A percentile compares a stretch with the other conserved stretches of the same genome.
Evolutionary conservation across 148 eudicot genomes (phyloP).

Genomic region (Dysphania ambrosioides): DNA sequence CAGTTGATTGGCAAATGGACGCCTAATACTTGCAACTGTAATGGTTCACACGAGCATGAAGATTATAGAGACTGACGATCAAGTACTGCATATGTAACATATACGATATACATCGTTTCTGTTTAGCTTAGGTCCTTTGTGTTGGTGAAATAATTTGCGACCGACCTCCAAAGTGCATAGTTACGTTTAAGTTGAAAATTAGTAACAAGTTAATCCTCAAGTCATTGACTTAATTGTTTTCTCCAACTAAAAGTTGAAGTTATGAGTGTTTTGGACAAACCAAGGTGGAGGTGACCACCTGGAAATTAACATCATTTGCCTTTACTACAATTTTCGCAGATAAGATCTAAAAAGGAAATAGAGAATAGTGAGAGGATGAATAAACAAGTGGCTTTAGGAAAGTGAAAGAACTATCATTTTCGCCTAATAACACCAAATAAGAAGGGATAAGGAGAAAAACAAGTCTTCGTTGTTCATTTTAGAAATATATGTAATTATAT

Average conservation of each 20-base stretch:
- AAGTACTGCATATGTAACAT: too few species aligned
- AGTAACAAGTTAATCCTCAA: neutral
- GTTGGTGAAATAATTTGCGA: too few species aligned
- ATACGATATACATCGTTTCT: too few species aligned
- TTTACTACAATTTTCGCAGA: conserved; percentile 17
- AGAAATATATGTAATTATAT: neutral
- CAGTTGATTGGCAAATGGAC: too few species aligned
- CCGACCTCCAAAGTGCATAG: too few species aligned
- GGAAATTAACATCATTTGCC: conserved; percentile 14
- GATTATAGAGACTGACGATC: too few species aligned
- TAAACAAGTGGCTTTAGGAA: conserved; percentile 28
- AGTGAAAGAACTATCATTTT: conserved; percentile 34
- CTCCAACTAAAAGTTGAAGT: neutral
- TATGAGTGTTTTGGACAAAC: conserved; percentile 5
- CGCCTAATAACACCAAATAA: conserved; percentile 31
- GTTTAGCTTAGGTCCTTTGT: too few species aligned
- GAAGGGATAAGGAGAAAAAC: neutral
- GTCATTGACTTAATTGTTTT: too few species aligned
- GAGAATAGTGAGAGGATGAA: conserved; percentile 18
- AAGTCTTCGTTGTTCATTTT: conserved; percentile 5
- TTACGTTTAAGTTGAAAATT: too few species aligned
- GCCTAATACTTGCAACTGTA: too few species aligned
- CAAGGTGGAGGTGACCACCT: conserved; percentile 19
- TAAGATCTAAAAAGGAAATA: conserved; percentile 13
- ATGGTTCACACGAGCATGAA: too few species aligned